Conservation (phyloP, 345 rosid genomes). For the Alliaria petiolata region DNA sequence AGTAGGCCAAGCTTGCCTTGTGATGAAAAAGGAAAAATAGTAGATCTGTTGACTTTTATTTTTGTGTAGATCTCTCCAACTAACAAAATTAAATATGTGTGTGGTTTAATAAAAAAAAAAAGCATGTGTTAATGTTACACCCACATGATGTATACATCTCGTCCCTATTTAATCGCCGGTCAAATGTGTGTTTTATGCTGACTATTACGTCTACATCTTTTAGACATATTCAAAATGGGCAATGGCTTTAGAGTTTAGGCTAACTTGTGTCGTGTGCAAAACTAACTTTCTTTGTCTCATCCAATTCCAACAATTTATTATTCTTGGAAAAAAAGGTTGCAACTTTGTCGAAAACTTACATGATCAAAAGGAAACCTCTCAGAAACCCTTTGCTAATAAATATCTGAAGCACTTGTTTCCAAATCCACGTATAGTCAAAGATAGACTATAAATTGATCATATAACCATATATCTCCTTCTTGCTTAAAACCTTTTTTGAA, state of each 20-base stretch:
- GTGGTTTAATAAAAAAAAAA: not conserved
- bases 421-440: not conserved
- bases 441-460: not conserved
- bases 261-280: slow-evolving; percentile 5
- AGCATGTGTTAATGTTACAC: slow-evolving; percentile 29
- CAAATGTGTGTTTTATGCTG: slow-evolving; percentile 18
- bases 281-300: not conserved
- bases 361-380: not conserved
- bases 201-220: slow-evolving; percentile 21
- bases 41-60: slow-evolving; percentile 23
- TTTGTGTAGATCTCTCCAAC: slow-evolving; percentile 20
- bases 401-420: not conserved
- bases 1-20: slow-evolving; percentile 19
- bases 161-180: slow-evolving; percentile 27
- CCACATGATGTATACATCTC: slow-evolving; percentile 27
- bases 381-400: not conserved
- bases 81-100: slow-evolving; percentile 15
- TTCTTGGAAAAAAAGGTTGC: not conserved
- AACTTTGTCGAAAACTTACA: not conserved
- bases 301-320: not conserved
- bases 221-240: slow-evolving; percentile 19
- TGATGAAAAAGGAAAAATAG: slow-evolving; percentile 4
- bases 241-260: slow-evolving; percentile 2
- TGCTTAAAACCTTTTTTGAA: not conserved
- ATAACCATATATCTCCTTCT: not conserved